A percentile compares a stretch with the other conserved stretches of the same genome.
Evolutionary conservation across 768 basidiomycete species (phyloP).

Genomic region (Phaeotremella fagi): DNA sequence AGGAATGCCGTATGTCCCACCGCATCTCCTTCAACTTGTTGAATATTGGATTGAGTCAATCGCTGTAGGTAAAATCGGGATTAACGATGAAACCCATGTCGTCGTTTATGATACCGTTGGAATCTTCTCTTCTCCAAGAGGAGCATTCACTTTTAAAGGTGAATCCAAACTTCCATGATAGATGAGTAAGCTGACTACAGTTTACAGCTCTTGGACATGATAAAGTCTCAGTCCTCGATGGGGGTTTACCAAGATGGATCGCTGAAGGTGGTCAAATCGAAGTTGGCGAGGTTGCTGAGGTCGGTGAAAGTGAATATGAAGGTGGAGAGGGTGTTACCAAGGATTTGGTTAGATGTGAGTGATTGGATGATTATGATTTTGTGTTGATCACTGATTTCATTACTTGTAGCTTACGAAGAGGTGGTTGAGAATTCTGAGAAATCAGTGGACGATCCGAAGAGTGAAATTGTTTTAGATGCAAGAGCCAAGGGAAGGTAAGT

Average conservation of each 20-base stretch:
- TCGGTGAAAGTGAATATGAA: slow-evolving; percentile 16
- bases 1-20: slow-evolving; percentile 76
- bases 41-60: slow-evolving; percentile 4
- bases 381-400: no score
- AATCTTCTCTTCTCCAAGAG: slow-evolving; percentile 85
- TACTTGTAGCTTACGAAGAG: slow-evolving; percentile 76
- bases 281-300: slow-evolving; percentile 19
- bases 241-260: slow-evolving; percentile 82
- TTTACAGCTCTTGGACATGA: slow-evolving; percentile 69
- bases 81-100: slow-evolving; percentile 69
- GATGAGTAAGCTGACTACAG: not conserved
- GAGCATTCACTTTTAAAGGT: slow-evolving; percentile 83
- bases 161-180: slow-evolving; percentile 1
- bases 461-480: slow-evolving; percentile 80
- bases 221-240: slow-evolving; percentile 81
- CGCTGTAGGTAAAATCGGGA: slow-evolving; percentile 62
- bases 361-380: not conserved
- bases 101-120: slow-evolving; percentile 87
- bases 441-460: slow-evolving; percentile 49
- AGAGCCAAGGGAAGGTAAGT: slow-evolving; percentile 72
- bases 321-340: slow-evolving; percentile 8
- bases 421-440: slow-evolving; percentile 66
- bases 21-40: no score
- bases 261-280: slow-evolving; percentile 54
- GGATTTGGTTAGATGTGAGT: slow-evolving; percentile 31